Evolutionary conservation across 257 asterid genomes (phyloP), one percentile per base, ranked within the genome.

Genomic region (Rauvolfia tetraphylla): DNA sequence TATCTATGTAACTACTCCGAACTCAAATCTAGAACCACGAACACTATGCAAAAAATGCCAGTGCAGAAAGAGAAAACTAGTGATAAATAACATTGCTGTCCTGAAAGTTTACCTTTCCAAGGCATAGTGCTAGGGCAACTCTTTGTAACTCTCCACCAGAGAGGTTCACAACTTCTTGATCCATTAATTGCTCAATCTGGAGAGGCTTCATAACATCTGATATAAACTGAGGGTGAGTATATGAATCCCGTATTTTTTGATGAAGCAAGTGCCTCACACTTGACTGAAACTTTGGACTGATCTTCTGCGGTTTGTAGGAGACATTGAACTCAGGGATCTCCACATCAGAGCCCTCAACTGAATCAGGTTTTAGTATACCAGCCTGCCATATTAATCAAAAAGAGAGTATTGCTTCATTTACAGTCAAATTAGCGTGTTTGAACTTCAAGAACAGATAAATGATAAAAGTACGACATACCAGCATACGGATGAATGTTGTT

Each of bases 91-190:
- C 23, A 62, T 38, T 13, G 12, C 27, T 0, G 2, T 65, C 72
- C 69, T 34, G 49, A 68, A 74, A 22, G 22, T 41, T 73, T 78
- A 95, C 99, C 98, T 95, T 95, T 80, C 98, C 99, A 85, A 93
- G 97, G 84, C 99, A 95, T 5, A 95, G 89, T 59, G 93, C 80
- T 56, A 95, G 85, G 72, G 98, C 98, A 76, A 95, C 99, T 85
- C 99, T 87, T 82, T 95, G 99, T 78, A 95, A 86, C 85, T 95
- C 99, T 88, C 99, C 99, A 87, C 99, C 99, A 75, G 99, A 95
- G 76, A 95, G 98, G 76, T 93, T 95, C 80, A 88, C 91, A 76
- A 95, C 98, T 72, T 90, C 95, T 84, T 93, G 99, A 87, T 95
- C 98, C 98, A 95, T 93, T 63, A 95, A 87, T 87, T 93, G 97